Evolutionary conservation across 768 basidiomycete species (phyloP), one percentile per base, ranked within the genome.

Genomic region (Boletellus ananiceps): DNA sequence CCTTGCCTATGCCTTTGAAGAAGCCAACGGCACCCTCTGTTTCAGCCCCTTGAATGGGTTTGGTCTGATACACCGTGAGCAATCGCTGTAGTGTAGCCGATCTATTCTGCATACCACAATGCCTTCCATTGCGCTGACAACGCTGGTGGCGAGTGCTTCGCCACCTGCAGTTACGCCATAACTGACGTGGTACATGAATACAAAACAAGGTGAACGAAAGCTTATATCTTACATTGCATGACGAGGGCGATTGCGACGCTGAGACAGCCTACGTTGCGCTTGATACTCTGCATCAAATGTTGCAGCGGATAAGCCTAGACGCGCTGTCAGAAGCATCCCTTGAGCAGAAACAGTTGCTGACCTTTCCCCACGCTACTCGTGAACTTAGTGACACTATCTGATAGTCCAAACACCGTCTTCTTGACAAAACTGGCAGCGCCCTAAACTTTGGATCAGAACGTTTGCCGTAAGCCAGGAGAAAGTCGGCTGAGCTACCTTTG

Each of bases 381-480:
- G 62, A 99, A 86, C 69, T 97, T 98, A n/a, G 94, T 94, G 64
- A 99, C 75, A 63, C 92, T 95, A 62, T 99, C 95, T 31, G 89
- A 88, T 37, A 99, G 66, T 33, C 96, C 96, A 59, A 98, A 99
- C 7, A 98, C 90, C 0, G 95, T 96, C 73, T 99, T 99, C 75
- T 98, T 98, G 47, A 97, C 88, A 58, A 99, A 94, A 64, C 93
- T 97, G 7, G 94, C 93, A 0, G 95, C 95, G 39, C 96, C 96
- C 87, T 94, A 58, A 0, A 19, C n/a, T 39, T 35, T 23, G 35
- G 12, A 33, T 71, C 29, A 55, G 61, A 27, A 42, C 36, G n/a
- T 31, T 19, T 23, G 45, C 15, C 46, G 4, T 35, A 14, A 9
- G 33, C n/a, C 14, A 19, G 16, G 34, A 23, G 14, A 36, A 8